phyloP scores from a whole-genome alignment of 148 eudicot species.

The Drosera capensis region DNA sequence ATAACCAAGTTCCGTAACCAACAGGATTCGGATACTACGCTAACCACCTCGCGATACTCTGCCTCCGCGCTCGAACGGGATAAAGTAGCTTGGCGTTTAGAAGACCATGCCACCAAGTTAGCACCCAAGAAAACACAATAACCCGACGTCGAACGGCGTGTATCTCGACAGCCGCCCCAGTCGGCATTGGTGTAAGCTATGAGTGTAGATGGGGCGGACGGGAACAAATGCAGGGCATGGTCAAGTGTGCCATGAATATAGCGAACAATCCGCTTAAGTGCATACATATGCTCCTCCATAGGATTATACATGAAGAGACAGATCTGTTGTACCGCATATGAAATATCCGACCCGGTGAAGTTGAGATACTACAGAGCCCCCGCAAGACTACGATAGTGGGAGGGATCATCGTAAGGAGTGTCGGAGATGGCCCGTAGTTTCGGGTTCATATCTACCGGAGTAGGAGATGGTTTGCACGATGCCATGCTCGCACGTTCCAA shows the following conservation, averaged over 20 bases:
- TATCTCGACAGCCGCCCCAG: constrained; percentile 4
- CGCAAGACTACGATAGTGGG: constrained; percentile 5
- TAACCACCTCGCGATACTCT: constrained; percentile 7
- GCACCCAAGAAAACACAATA: constrained; percentile 2
- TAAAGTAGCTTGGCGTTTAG: constrained; percentile 5
- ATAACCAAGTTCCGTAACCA: constrained; percentile 6
- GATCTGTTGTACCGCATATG: constrained; percentile 6
- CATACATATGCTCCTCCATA: neutral
- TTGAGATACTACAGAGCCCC: constrained; percentile 5
- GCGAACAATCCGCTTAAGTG: constrained; percentile 4
- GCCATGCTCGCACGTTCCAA: constrained; percentile 4
- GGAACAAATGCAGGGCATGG: neutral
- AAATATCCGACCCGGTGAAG: constrained; percentile 5
- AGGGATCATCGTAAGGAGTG: neutral
- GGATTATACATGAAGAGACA: constrained; percentile 4
- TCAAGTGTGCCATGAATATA: constrained; percentile 2
- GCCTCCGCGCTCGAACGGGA: constrained; percentile 9
- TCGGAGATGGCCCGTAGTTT: neutral
- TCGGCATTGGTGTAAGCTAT: neutral
- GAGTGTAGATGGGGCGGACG: neutral
- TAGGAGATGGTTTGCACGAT: constrained; percentile 3
- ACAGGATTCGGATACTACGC: constrained; percentile 3
- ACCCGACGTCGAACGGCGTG: constrained; percentile 3
- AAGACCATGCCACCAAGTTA: constrained; percentile 1
- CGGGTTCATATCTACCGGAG: constrained; percentile 5